A percentile compares a stretch with the other conserved stretches of the same genome.
Evolutionary conservation across 1,139 yeast genomes (phyloP).

Genomic region (Zygosaccharomyces sapae): DNA sequence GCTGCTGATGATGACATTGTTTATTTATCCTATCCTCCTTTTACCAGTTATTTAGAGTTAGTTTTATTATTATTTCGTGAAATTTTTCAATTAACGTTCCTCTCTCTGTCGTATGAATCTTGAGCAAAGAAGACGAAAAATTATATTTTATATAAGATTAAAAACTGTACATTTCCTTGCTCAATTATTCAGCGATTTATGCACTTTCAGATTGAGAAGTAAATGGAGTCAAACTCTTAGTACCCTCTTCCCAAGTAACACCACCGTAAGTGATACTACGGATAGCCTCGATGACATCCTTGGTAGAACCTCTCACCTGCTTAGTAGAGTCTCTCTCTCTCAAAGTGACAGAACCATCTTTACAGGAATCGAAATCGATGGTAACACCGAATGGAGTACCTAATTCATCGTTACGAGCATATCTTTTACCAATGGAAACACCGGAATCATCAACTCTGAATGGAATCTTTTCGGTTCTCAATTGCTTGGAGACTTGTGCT

Average conservation of each 20-base stretch:
- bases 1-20: constrained; percentile 50
- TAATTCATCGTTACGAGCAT: constrained; percentile 97
- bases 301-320: constrained; percentile 91
- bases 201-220: constrained; percentile 45
- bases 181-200: neutral
- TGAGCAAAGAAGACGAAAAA: neutral
- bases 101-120: neutral
- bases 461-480: constrained; percentile 81
- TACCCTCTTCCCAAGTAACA: constrained; percentile 79
- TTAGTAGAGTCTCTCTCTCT: constrained; percentile 97
- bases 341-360: constrained; percentile 89
- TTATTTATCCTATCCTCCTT: constrained; percentile 83
- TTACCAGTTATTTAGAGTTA: constrained; percentile 57
- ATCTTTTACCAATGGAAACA: constrained; percentile 97
- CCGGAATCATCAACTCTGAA: constrained; percentile 96
- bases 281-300: constrained; percentile 74
- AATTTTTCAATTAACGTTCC: neutral
- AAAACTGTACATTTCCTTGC: neutral
- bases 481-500: constrained; percentile 58
- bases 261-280: constrained; percentile 72
- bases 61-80: constrained; percentile 55
- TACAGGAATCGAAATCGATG: constrained; percentile 89
- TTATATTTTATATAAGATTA: neutral
- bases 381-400: constrained; percentile 99
- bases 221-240: constrained; percentile 60